Evolutionary conservation across 1,284 basidiomycete species (phyloP).

Genomic region (Chiua sp.): DNA sequence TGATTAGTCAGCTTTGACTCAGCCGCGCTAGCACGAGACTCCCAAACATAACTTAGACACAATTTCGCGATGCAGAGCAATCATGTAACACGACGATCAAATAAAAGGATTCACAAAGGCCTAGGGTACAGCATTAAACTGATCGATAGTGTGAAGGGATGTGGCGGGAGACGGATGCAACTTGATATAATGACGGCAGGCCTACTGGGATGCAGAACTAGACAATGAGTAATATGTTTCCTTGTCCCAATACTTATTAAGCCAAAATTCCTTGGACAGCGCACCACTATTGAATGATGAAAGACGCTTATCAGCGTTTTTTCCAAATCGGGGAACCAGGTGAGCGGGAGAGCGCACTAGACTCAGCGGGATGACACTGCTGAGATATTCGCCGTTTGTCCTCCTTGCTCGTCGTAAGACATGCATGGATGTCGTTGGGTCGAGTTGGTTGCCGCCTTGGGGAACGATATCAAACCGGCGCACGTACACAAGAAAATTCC

Average conservation of each 20-base stretch:
- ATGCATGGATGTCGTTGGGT: background rate
- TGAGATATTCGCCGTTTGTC: background rate
- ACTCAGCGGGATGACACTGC: background rate
- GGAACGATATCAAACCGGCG: background rate
- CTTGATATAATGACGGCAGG: no score
- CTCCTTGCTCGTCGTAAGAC: background rate
- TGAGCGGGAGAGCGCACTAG: background rate
- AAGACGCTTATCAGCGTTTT: background rate
- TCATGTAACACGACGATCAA: no score
- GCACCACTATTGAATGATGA: background rate
- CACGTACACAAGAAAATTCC: background rate
- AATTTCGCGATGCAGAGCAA: no score
- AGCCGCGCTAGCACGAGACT: no score
- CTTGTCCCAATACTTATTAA: background rate
- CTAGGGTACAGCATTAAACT: no score
- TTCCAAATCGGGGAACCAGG: background rate
- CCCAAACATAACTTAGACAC: no score
- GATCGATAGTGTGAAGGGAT: no score
- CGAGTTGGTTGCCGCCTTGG: background rate
- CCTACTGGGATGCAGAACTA: no score
- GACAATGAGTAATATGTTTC: background rate
- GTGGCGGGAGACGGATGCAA: no score
- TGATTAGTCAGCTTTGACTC: no score
- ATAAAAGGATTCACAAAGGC: no score
- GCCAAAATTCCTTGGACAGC: background rate